Evolutionary conservation across 495 filamentous ascomycete species (phyloP), one percentile per base, ranked within the genome.

Genomic region (Talaromyces stipitatus): DNA sequence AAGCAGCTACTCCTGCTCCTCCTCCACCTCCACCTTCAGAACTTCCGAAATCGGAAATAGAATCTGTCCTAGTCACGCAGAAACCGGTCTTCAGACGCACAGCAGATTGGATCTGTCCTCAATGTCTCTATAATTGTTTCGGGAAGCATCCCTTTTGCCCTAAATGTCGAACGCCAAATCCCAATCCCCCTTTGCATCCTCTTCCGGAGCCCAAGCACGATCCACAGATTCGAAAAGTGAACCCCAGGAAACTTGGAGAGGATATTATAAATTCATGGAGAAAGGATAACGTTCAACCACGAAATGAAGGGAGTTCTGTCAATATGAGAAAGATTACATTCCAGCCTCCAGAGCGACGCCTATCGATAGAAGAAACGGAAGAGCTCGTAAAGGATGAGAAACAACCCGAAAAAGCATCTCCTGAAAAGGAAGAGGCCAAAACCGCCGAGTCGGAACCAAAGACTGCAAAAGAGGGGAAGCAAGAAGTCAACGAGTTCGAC

Each of bases 41-140:
- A 2, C 20, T 29, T 12, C 51, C 27, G 14, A 30, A 33, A 10
- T 24, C 7, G 14, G 9, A 52, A 28, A n/a, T 14, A 52, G 27
- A 41, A 41, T 10, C 16, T 7, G 1, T n/a, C 36, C 16, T 18
- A 18, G 16, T 41, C 18, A 7, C 6, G 16, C 36, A 18, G 18
- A 41, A 5, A 9, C 36, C 36, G 16, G 36, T 41, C 36, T 41
- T 16, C 36, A 16, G 36, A 41, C n/a, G 36, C n/a, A n/a, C n/a
- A n/a, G n/a, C n/a, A n/a, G n/a, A 72, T 57, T 76, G 72, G 72
- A 61, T 12, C 3, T 76, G 72, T 52, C 69, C 67, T 12, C 33
- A 59, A n/a, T 76, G 73, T 46, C 46, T 54, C 27, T 56, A 51
- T 10, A 2, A 7, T 23, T 68, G 68, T 23, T 70, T 62, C 36